Base-by-base conservation (phyloP, 192 early-diverging fungal genomes). In the Linnemannia elongata region DNA sequence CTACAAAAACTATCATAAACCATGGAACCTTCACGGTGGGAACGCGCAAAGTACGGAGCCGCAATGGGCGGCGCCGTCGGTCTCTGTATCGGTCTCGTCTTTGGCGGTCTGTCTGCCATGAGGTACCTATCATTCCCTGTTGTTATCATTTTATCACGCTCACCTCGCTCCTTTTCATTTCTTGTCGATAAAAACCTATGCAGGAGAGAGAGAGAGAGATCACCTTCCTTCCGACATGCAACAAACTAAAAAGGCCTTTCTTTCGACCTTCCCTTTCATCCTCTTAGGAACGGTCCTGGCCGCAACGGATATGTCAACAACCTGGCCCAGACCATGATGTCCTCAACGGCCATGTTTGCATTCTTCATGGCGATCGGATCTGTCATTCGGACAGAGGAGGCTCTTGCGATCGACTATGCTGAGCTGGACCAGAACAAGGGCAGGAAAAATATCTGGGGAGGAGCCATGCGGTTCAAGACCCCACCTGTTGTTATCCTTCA, bases 291-390 rank as follows among this genome's bases (percentile, higher is more conserved):
- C 81, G 96, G 96, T 30, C 92, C 93, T 42, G 94, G 95, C 9
- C 89, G 90, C 9, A 92, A 92, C 52, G 96, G 96, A 60, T 92
- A 94, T 73, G 83, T 96, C 12, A 88, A 92, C 47, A 95, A 91
- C 2, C 91, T 96, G n/a, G 93, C 94, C 5, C 94, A 93, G 81
- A 95, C 94, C 36, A 94, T 95, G 92, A 74, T 94, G 54, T 91
- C 93, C 3, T 95, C 95, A 57, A 95, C 94, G 20, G 94, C 94
- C n/a, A 94, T 93, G 39, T 96, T 96, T 89, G 95, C 94, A 30
- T 94, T 95, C 73, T 96, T 96, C 72, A 95, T 96, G 95, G 86
- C 89, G 27, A 89, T 92, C 78, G 91, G 91, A 45, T 91, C 93
- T 33, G 89, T 91, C 12, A 91, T 93, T 78, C 88, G 91, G 47